Base-by-base conservation (phyloP, 1,139 yeast species). In the Candida pseudoviswanathii region DNA sequence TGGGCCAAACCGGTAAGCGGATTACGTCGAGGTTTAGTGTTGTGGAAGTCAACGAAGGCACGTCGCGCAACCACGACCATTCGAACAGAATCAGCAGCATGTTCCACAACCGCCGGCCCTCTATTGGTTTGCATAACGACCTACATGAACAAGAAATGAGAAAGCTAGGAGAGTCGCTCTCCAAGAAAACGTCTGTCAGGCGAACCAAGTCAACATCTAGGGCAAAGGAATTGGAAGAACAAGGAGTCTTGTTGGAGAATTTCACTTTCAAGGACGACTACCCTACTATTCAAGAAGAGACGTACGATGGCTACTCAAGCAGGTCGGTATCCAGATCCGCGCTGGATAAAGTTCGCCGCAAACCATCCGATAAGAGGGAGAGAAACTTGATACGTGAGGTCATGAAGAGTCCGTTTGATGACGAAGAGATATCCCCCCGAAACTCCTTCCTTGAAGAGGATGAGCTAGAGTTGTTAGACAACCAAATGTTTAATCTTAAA, bases 111-210 rank as follows among this genome's bases (percentile, higher is more conserved):
- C 46, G 21, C 9, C 43, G 41, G 6, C 40, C 38, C n/a, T 31
- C 41, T 3, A 37, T 37, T 29, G 11, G n/a, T 6, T 11, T n/a
- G 16, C 9, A 38, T 10, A 11, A 33, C 30, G 33, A 26, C 32
- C 29, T 39, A 4, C 43, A 50, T 36, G 73, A 71, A 52, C 62
- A 65, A 31, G 69, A 65, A 47, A 58, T 71, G 47, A 55, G 72
- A 38, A 63, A 58, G 46, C 55, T 71, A 37, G 76, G 77, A 2
- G 70, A 67, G 53, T 58, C 70, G 6, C 56, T 71, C 26, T 66
- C 71, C 1, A 56, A 64, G 46, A 63, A 65, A 40, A 47, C 63
- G 3, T 64, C 71, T 1, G 69, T 67, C 0, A 55, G 70, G 46
- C 67, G 62, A 44, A 52, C 65, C 26, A 58, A 62, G 34, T 51